Conservation (phyloP, 2,329 filamentous ascomycete species). For the Talaromyces sp. region DNA sequence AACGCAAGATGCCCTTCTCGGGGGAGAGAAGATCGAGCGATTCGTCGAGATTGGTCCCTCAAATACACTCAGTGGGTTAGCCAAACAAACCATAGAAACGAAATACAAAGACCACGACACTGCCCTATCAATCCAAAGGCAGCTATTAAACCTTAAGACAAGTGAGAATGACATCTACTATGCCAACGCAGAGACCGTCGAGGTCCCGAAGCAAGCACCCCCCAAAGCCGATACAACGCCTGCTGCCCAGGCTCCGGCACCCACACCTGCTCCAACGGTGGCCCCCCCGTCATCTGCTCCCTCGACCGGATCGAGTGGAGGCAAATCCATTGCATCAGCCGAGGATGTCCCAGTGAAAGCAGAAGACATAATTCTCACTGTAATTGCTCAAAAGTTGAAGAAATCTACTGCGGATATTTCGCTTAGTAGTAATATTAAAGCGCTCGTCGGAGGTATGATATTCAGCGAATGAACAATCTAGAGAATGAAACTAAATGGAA, state of each 20-base stretch:
- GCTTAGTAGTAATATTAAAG: constrained; percentile 90
- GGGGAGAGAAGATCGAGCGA: constrained; percentile 89
- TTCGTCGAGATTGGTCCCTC: constrained; percentile 99
- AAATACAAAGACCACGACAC: constrained; percentile 99
- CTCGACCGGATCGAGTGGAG: not conserved
- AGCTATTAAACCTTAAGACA: not conserved
- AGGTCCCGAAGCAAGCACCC: constrained; percentile 71
- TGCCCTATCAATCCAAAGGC: constrained; percentile 5
- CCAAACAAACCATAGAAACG: constrained; percentile 86
- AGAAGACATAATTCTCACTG: constrained; percentile 78
- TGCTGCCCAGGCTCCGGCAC: constrained; percentile 52
- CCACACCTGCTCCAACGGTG: constrained; percentile 67
- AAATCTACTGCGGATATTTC: constrained; percentile 84
- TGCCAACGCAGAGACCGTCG: constrained; percentile 34
- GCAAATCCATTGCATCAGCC: not conserved
- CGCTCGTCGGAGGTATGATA: constrained; percentile 55
- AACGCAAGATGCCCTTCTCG: constrained; percentile 98
- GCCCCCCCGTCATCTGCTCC: not conserved
- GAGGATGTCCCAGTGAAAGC: constrained; percentile 78
- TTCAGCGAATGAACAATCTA: not conserved
- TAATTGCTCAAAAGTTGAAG: constrained; percentile 97
- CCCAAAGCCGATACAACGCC: constrained; percentile 44
- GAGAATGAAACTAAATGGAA: not conserved
- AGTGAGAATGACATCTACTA: constrained; percentile 76
- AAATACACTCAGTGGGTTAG: constrained; percentile 99